Base-by-base conservation (phyloP, 768 basidiomycete genomes). In the Leccinum truebloodii region DNA sequence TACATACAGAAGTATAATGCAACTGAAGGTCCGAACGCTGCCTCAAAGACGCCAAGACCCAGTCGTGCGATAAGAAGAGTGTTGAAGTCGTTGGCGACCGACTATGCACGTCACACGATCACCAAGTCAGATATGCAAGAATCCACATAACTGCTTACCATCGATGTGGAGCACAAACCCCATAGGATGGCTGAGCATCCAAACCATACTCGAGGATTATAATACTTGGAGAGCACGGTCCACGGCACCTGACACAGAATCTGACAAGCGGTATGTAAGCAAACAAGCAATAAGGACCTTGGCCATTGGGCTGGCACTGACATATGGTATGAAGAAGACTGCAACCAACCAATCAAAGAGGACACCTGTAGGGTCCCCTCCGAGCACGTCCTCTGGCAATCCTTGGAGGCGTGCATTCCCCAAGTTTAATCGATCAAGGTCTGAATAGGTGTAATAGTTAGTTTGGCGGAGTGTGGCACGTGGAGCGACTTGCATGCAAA, bases 351-450 rank as follows among this genome's bases (percentile, higher is more conserved):
- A 91, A 69, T 89, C 89, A 67, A 89, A 92, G n/a, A 85, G 76
- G 24, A 79, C 63, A 1, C 90, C 90, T 0, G 84, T 86, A 10
- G 81, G 81, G 65, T 92, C 90, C 6, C 89, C 89, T 14, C 80
- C 80, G 12, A 92, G 82, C 13, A 78, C 75, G 59, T 92, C 88
- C 41, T 83, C 69, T 3, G 86, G 81, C 13, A 93, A 74, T 13
- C 88, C 86, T 74, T 88, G 88, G 35, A 92, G 76, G 54, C 89
- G 81, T 52, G 91, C 91, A 68, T 93, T 92, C n/a, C 90, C 91
- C 46, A 91, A 68, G 68, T 91, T 92, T 0, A 86, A 86, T 56
- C 92, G 83, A 71, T 92, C 91, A 54, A 94, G 78, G 69, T 86
- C 73, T 76, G 54, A 28, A 57, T 20, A 34, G 10, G 52, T 37